A percentile compares a stretch with the other conserved stretches of the same genome.
Conservation (phyloP, 495 filamentous ascomycete genomes). For the Bombardia bombarda region DNA sequence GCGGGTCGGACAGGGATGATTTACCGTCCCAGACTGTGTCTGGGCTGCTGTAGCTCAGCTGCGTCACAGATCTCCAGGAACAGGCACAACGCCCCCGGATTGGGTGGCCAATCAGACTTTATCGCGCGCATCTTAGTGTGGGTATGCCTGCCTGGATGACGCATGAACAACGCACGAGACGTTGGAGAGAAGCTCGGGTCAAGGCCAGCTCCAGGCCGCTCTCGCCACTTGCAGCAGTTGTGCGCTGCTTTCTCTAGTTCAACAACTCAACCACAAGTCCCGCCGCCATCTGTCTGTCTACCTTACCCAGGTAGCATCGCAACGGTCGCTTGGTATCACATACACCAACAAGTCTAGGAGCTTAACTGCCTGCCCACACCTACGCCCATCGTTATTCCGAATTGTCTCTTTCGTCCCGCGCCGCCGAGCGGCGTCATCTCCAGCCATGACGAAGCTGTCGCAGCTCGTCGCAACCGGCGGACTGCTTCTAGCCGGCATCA, state of each 20-base stretch:
- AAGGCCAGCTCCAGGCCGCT: not conserved
- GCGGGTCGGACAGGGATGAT: not conserved
- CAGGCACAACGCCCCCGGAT: not conserved
- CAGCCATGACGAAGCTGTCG: slow-evolving; percentile 21
- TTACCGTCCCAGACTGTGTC: not conserved
- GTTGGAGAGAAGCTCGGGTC: not conserved
- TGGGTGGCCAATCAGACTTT: not conserved
- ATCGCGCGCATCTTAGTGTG: not conserved
- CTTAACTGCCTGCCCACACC: not conserved
- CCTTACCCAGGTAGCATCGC: too few species aligned
- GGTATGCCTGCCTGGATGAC: not conserved
- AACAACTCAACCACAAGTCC: too few species aligned
- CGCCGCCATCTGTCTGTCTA: too few species aligned
- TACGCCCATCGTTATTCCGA: too few species aligned
- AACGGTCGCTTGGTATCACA: not conserved
- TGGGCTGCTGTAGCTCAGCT: not conserved
- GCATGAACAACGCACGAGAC: slow-evolving; percentile 1
- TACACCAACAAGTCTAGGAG: not conserved
- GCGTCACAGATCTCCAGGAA: not conserved
- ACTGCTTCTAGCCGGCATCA: slow-evolving; percentile 27
- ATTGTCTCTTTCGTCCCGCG: too few species aligned
- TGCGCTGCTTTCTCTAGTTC: too few species aligned
- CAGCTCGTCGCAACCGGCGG: slow-evolving; percentile 27
- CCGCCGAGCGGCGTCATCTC: slow-evolving; percentile 21
- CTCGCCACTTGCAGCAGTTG: too few species aligned